These are phyloP conservation scores for Artemisia argyi DNA, from an alignment of 129 eudicot genomes.

Conservation along the genomic window DNA sequence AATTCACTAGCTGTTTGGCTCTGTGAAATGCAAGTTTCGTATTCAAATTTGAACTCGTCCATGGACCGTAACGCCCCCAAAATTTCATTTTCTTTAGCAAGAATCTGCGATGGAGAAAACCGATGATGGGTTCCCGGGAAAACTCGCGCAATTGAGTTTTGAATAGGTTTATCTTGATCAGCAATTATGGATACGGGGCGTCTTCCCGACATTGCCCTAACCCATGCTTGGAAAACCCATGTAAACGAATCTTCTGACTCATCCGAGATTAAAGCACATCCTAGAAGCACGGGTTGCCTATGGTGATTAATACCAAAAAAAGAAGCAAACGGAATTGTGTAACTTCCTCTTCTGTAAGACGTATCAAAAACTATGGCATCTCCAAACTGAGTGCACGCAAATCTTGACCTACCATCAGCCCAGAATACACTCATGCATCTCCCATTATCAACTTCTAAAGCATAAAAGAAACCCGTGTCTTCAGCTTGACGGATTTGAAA, in stretches of 20 bases:
- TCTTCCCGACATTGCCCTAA: constrained; percentile 73
- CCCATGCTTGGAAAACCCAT: constrained; percentile 78
- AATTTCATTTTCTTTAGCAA: constrained; percentile 60
- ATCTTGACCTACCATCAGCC: constrained; percentile 86
- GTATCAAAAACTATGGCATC: constrained; percentile 76
- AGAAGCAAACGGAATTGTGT: constrained; percentile 64
- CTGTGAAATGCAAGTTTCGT: constrained; percentile 68
- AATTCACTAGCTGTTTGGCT: constrained; percentile 76
- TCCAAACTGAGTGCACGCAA: constrained; percentile 73
- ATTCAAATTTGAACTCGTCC: constrained; percentile 69
- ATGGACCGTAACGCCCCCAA: constrained; percentile 57
- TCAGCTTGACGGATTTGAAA: constrained; percentile 77
- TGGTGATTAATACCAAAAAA: constrained; percentile 80
- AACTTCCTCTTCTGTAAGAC: constrained; percentile 55
- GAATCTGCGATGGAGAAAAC: constrained; percentile 72
- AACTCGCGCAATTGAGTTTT: constrained; percentile 64
- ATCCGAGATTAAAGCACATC: constrained; percentile 77
- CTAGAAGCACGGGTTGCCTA: constrained; percentile 79
- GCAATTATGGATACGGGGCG: constrained; percentile 72
- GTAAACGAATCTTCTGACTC: constrained; percentile 81
- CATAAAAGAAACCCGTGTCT: constrained; percentile 77
- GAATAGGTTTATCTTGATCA: constrained; percentile 69
- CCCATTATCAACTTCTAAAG: constrained; percentile 61
- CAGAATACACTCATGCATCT: constrained; percentile 71
- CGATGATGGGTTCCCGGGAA: constrained; percentile 80